Evolutionary conservation across 164 flowering plant genomes (phyloP).

Genomic region (Cinnamomum chago): DNA sequence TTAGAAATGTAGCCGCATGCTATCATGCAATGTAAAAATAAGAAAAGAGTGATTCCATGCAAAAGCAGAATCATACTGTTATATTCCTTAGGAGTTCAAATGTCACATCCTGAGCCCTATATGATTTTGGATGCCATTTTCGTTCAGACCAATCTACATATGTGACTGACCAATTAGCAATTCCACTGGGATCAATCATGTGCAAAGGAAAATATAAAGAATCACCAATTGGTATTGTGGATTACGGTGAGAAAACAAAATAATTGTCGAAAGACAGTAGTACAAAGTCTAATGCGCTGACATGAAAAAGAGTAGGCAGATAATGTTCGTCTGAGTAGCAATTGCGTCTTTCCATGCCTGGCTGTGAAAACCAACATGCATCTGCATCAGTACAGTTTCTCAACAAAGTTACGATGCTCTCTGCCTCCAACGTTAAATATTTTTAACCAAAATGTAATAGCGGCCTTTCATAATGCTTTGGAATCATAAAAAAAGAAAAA

Average conservation of each 20-base stretch:
- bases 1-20: too few relatives aligned
- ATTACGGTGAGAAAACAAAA: not conserved
- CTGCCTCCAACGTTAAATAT: not conserved
- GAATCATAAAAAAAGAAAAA: too few relatives aligned
- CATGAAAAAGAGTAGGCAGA: slow-evolving; percentile 83
- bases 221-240: not conserved
- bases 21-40: not conserved
- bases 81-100: slow-evolving; percentile 71
- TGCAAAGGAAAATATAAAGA: slow-evolving; percentile 17
- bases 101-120: slow-evolving; percentile 59
- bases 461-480: too few relatives aligned
- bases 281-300: slow-evolving; percentile 28
- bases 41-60: too few relatives aligned
- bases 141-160: slow-evolving; percentile 99
- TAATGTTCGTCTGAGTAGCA: slow-evolving; percentile 96
- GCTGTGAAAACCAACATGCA: slow-evolving; percentile 48
- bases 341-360: slow-evolving; percentile 88
- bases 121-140: slow-evolving; percentile 96
- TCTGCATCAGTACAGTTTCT: slow-evolving; percentile 8
- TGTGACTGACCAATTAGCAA: slow-evolving; percentile 96
- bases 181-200: slow-evolving; percentile 88
- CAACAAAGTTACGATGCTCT: not conserved
- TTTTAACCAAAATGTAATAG: too few relatives aligned
- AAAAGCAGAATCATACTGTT: slow-evolving; percentile 38
- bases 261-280: not conserved